Evolutionary conservation across 202 grass and related monocot genomes (phyloP), one percentile per base, ranked within the genome.

Genomic region (Dendrocalamus latiflorus): DNA sequence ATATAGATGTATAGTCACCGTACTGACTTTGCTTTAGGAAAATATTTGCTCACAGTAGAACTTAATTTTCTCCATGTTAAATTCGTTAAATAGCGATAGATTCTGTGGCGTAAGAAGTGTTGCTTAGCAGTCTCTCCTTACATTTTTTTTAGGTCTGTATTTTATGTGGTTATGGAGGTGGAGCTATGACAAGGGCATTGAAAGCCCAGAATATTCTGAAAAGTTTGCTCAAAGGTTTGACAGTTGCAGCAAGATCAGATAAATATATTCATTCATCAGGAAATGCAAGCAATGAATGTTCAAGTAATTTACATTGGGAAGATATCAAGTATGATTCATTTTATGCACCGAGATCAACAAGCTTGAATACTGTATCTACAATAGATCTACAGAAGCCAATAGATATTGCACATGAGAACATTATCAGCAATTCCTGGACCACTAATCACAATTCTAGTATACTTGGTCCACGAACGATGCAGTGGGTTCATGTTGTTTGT

Each of bases 401-500:
- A 34, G 72, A 50, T 64, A 59, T 15, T 44, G 45, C 64, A 26
- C 57, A 80, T 42, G 69, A 64, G 69, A 70, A 79, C 50, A 81
- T 43, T 37, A 16, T 72, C 28, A 89, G 45, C 66, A 72, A 80
- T 58, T 86, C 39, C 16, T 81, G 73, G 85, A 67, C 63, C 18
- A 66, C 37, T 68, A 88, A 66, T 70, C 76, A 77, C 57, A 69
- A 51, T 65, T 51, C 84, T 26, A 82, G 89, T 80, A 34, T 90
- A 76, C 34, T 88, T 82, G 78, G 83, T 74, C 75, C 21, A 74
- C 67, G 65, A 36, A 76, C 60, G 67, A 83, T 53, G 48, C 91
- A 91, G 58, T 98, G 95, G 95, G 81, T 98, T 84, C 95, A 98
- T 76, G 82, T 98, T 85, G 95, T 98, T 83, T 98, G 95, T 86